Evolutionary conservation across 2,329 filamentous ascomycete species (phyloP).

Genomic region (Cytospora piceicola): DNA sequence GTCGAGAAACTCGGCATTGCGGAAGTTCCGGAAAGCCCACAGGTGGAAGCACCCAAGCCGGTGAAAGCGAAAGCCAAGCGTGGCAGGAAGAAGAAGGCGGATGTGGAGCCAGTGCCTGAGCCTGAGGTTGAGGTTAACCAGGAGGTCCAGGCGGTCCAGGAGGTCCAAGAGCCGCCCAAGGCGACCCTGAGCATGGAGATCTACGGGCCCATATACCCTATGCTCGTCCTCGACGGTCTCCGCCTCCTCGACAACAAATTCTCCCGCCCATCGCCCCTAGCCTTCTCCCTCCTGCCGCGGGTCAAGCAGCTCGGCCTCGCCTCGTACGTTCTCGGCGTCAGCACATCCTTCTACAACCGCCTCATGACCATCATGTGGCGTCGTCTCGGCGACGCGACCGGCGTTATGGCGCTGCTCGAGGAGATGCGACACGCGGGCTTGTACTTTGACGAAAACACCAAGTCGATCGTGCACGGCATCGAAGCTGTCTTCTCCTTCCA

Average conservation of each 20-base stretch:
- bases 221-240: conserved; percentile 62
- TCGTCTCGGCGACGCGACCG: conserved; percentile 60
- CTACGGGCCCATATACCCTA: conserved; percentile 67
- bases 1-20: conserved; percentile 60
- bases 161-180: conserved; percentile 19
- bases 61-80: conserved; percentile 16
- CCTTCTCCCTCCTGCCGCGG: conserved; percentile 65
- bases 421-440: conserved; percentile 70
- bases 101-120: conserved; percentile 29
- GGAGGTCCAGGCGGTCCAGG: conserved; percentile 9
- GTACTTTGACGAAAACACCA: conserved; percentile 56
- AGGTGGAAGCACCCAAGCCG: not conserved
- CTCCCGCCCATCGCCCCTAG: conserved; percentile 58
- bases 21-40: conserved; percentile 29
- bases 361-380: conserved; percentile 66
- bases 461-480: conserved; percentile 43
- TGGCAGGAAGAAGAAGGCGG: conserved; percentile 26
- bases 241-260: conserved; percentile 62
- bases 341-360: conserved; percentile 70
- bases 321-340: conserved; percentile 73
- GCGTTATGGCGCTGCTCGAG: conserved; percentile 59
- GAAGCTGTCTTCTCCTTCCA: conserved; percentile 33
- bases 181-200: conserved; percentile 53
- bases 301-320: conserved; percentile 70
- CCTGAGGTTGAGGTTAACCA: conserved; percentile 22